Percentiles rank a stretch among this genome's conserved stretches.
Conservation (phyloP, 148 eudicot genomes). For the Fagopyrum homotropicum region DNA sequence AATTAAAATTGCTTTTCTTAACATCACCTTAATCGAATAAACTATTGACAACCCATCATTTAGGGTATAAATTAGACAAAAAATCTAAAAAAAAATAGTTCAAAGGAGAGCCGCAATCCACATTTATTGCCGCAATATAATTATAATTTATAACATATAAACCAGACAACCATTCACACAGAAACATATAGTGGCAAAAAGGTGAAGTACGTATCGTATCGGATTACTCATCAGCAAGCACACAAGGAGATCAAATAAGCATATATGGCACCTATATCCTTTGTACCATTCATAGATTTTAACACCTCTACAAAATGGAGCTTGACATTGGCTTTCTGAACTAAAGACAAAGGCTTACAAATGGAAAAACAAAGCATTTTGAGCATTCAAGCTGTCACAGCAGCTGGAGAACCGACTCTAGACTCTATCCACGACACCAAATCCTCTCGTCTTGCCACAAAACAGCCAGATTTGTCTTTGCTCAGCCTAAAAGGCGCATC, state of each 20-base stretch:
- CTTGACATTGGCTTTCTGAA: background rate
- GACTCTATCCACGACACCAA: slow-evolving; percentile 66
- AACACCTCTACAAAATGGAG: slow-evolving; percentile 2
- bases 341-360: background rate
- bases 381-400: slow-evolving; percentile 17
- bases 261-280: slow-evolving; percentile 8
- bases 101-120: no score
- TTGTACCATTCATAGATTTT: background rate
- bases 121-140: no score
- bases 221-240: slow-evolving; percentile 9
- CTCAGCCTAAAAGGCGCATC: slow-evolving; percentile 67
- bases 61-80: no score
- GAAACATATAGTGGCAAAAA: background rate
- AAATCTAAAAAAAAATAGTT: no score
- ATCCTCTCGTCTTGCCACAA: slow-evolving; percentile 67
- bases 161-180: background rate
- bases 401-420: slow-evolving; percentile 26
- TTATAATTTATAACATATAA: no score
- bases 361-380: slow-evolving; percentile 3
- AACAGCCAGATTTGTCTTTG: slow-evolving; percentile 69
- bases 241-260: background rate
- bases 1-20: no score
- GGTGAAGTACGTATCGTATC: background rate
- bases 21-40: no score
- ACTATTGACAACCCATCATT: no score